Base-by-base conservation (phyloP, 805 yeast genomes). In the Lipomyces orientalis region DNA sequence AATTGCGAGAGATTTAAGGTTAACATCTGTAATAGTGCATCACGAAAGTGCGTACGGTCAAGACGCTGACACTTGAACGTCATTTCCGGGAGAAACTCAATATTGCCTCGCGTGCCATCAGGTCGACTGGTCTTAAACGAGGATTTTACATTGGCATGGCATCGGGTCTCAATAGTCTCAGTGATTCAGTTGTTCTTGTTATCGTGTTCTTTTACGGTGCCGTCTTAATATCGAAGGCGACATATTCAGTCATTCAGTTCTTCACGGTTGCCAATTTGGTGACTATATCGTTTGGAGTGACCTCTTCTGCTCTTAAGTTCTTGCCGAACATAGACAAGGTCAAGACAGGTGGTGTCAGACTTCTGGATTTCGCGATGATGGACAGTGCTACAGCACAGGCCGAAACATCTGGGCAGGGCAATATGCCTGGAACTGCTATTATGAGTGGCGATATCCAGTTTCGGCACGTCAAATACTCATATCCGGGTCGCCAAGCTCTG, bases 271-370 rank as follows among this genome's bases (percentile, higher is more conserved):
- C 91, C 62, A 84, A 93, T 0, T 76, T 95, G 67, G 79, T 94
- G 31, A 79, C 92, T 1, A 91, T 94, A 75, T 87, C 97, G 0
- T 80, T 91, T 37, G 83, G 88, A 61, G 85, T 87, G 14, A 86
- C 94, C 19, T 83, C 88, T 3, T 80, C 83, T 25, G 74, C 90
- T 33, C 79, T 93, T 54, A 77, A 83, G 16, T 87, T 88, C 66
- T 79, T 93, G n/a, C 97, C 98, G 0, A 90, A 89, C 67, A 83
- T 93, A 2, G 85, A 89, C 25, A 85, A 93, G 66, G 97, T 97
- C 0, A 88, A 91, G 66, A 77, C 74, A 12, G 78, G 77, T 0
- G 62, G 73, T 2, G 52, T 62, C 3, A 66, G 75, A 10, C 35
- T 78, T 8, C 22, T 71, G 35, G 8, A 33, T 7, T 52, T 68